Conservation (phyloP, 1,284 basidiomycete species). For the Chiua sp. region DNA sequence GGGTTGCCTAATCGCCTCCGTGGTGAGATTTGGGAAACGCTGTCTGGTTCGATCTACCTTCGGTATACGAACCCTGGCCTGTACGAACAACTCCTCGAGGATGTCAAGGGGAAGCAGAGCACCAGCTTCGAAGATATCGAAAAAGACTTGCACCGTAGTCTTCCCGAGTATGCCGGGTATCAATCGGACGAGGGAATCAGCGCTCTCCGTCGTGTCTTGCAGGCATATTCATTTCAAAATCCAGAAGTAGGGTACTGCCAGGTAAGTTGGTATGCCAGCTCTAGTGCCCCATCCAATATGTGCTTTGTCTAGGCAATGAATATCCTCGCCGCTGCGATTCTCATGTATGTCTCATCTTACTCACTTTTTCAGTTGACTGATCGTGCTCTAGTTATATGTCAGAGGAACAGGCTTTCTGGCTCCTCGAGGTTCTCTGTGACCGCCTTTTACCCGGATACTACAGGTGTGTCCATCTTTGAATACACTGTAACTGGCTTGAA, state of each 20-base stretch:
- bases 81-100: slow-evolving; percentile 82
- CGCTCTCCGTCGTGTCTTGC: slow-evolving; percentile 88
- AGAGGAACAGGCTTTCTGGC: slow-evolving; percentile 99
- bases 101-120: slow-evolving; percentile 82
- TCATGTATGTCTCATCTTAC: slow-evolving; percentile 67
- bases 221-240: slow-evolving; percentile 97
- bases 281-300: slow-evolving; percentile 2
- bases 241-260: slow-evolving; percentile 92
- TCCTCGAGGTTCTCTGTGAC: slow-evolving; percentile 95
- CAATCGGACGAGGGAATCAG: slow-evolving; percentile 87
- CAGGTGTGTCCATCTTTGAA: slow-evolving; percentile 60
- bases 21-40: slow-evolving; percentile 98
- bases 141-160: slow-evolving; percentile 95
- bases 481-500: slow-evolving; percentile 5
- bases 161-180: slow-evolving; percentile 96
- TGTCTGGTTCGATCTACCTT: slow-evolving; percentile 93
- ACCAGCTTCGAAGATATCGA: slow-evolving; percentile 99
- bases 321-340: slow-evolving; percentile 89
- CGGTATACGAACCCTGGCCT: slow-evolving; percentile 89
- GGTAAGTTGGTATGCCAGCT: slow-evolving; percentile 45
- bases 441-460: slow-evolving; percentile 97
- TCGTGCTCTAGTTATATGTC: slow-evolving; percentile 84
- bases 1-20: slow-evolving; percentile 95
- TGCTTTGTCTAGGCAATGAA: slow-evolving; percentile 80
- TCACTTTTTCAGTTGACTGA: slow-evolving; percentile 10